Base-by-base conservation (phyloP, 129 eudicot species). In the Erigeron canadensis region DNA sequence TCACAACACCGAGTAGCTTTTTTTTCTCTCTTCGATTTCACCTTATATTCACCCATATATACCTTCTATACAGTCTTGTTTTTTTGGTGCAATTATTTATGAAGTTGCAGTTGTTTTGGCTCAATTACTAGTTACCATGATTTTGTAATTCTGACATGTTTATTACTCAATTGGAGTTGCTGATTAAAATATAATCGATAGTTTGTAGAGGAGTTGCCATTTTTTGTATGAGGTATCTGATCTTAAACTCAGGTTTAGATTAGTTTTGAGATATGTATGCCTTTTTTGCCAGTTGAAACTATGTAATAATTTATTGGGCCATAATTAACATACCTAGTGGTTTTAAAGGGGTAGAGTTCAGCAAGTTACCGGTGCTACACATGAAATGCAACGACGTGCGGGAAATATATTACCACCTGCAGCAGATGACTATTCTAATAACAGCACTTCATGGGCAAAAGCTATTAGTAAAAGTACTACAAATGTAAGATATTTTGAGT, bases 371-470 rank as follows among this genome's bases (percentile, higher is more conserved):
- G 90, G 91, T 69, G 78, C 84, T 56, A 78, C 89, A 86, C 81
- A 77, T 75, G 88, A 86, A 56, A 80, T 57, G 80, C 97, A 88
- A 81, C 81, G 88, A 61, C 94, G 96, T 19, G 82, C 91, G 7
- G 99, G 99, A 58, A 81, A 50, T 79, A 74, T 85, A 17, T 82
- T 95, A 72, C 99, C 99, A 80, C 96, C 99, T 48, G 94, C 99
- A 48, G 82, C 82, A 54, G 97, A 95, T 83, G 99, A 95, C 10
- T 81, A 76, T 81, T 81, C 78, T 81, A 84, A 77, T 84, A 84
- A 79, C 74, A 74, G 84, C 79, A 66, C 83, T 59, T 67, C 82
- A 22, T 77, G 81, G 13, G 88, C 65, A 63, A 95, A 90, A 69
- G 91, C 96, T 69, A 47, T 74, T 73, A 71, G 70, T 73, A 93